Percentiles rank a stretch among this genome's conserved stretches.
Conservation (phyloP, 2,329 filamentous ascomycete genomes). For the Arthrobotrys conoides region DNA sequence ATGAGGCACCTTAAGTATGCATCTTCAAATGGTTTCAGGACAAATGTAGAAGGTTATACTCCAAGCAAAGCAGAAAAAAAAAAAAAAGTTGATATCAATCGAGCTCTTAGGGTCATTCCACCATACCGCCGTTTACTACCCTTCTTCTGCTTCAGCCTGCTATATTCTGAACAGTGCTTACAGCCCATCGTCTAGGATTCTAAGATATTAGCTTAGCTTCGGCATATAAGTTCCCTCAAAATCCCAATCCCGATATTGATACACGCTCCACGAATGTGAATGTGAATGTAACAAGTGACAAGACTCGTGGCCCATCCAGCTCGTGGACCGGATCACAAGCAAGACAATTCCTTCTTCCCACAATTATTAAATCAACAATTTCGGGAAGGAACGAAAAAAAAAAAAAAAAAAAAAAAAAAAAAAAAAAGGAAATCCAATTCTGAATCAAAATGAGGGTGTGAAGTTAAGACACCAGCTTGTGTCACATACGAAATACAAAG, state of each 20-base stretch:
- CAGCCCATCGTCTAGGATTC: neutral
- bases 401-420: too few relatives aligned
- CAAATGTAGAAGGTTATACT: slow-evolving; percentile 33
- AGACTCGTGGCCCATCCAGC: neutral
- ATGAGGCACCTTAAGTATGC: neutral
- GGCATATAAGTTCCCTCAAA: neutral
- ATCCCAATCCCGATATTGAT: neutral
- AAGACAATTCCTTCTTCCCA: neutral
- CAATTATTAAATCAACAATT: too few relatives aligned
- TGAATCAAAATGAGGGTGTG: neutral
- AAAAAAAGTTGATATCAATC: slow-evolving; percentile 7
- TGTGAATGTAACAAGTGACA: neutral
- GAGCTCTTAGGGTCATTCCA: slow-evolving; percentile 7
- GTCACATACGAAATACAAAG: neutral
- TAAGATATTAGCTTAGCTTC: neutral
- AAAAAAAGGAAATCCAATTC: neutral
- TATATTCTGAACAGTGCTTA: slow-evolving; percentile 18
- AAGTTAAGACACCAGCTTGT: neutral
- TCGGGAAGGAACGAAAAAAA: neutral
- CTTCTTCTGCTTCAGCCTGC: neutral
- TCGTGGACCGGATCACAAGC: neutral
- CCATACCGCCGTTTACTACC: neutral
- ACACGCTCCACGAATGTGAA: neutral
- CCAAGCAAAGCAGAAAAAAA: slow-evolving; percentile 1
- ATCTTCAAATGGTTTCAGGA: slow-evolving; percentile 6